phyloP scores from a whole-genome alignment of 202 grass and related monocot genomes.

The Musa balbisiana region DNA sequence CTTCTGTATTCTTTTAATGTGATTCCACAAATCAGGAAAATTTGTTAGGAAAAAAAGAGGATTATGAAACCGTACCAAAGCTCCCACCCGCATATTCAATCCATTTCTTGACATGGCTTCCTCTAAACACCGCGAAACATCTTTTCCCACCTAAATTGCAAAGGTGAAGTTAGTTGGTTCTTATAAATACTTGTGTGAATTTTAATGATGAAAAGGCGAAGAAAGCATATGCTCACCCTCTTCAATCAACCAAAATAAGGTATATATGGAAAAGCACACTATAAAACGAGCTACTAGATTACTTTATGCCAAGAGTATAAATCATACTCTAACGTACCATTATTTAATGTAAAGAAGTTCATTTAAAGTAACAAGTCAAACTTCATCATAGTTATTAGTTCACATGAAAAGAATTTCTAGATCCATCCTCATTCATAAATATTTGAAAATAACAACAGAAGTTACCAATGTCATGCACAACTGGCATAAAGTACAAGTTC shows the following conservation, averaged over 20 bases:
- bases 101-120: conserved; percentile 65
- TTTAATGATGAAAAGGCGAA: not conserved
- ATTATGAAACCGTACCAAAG: conserved; percentile 50
- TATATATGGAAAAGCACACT: not conserved
- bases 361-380: no score
- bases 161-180: conserved; percentile 6
- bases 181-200: not conserved
- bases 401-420: no score
- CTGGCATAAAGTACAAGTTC: not conserved
- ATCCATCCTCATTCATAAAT: no score
- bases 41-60: not conserved
- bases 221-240: not conserved
- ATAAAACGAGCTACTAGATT: not conserved
- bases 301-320: not conserved
- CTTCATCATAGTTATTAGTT: no score
- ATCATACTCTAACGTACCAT: not conserved
- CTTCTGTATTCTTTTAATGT: not conserved
- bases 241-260: not conserved
- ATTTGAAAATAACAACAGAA: not conserved
- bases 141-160: conserved; percentile 52
- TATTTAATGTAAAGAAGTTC: not conserved
- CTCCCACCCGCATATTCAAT: conserved; percentile 54
- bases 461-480: not conserved
- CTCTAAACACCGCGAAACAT: conserved; percentile 71
- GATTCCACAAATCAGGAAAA: not conserved